Evolutionary conservation across 257 asterid species (phyloP).

Genomic region (Striga asiatica): DNA sequence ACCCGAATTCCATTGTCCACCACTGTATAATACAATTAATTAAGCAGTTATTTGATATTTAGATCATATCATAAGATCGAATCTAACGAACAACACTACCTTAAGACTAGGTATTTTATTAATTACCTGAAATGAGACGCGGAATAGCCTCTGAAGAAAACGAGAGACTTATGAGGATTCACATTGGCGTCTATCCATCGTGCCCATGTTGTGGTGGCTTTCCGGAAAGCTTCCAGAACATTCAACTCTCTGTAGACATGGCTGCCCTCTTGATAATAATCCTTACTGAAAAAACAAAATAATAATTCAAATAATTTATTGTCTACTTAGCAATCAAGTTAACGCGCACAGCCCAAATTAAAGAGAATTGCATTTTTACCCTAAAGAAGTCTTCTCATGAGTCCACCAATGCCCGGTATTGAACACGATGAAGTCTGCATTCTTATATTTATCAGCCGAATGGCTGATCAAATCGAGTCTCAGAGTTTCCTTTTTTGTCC

Average conservation of each 20-base stretch:
- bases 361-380: conserved; percentile 21
- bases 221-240: conserved; percentile 50
- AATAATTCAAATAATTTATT: background rate
- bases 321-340: background rate
- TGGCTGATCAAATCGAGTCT: conserved; percentile 47
- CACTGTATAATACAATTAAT: conserved; percentile 46
- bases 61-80: background rate
- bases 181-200: conserved; percentile 61
- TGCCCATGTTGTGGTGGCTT: conserved; percentile 66
- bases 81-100: background rate
- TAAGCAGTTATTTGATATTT: background rate
- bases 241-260: conserved; percentile 42
- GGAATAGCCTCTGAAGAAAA: conserved; percentile 61
- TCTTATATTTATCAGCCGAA: conserved; percentile 41
- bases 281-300: conserved; percentile 42
- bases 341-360: background rate
- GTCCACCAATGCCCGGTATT: conserved; percentile 94
- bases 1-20: conserved; percentile 79
- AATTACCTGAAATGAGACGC: conserved; percentile 67
- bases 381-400: conserved; percentile 66
- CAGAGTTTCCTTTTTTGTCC: conserved; percentile 61
- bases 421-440: conserved; percentile 52
- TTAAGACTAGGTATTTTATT: background rate
- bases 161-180: conserved; percentile 36
- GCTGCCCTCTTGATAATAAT: conserved; percentile 73